A percentile compares a stretch with the other conserved stretches of the same genome.
Conservation (phyloP, 176 grass and related monocot genomes). For the Alopecurus myosuroides region DNA sequence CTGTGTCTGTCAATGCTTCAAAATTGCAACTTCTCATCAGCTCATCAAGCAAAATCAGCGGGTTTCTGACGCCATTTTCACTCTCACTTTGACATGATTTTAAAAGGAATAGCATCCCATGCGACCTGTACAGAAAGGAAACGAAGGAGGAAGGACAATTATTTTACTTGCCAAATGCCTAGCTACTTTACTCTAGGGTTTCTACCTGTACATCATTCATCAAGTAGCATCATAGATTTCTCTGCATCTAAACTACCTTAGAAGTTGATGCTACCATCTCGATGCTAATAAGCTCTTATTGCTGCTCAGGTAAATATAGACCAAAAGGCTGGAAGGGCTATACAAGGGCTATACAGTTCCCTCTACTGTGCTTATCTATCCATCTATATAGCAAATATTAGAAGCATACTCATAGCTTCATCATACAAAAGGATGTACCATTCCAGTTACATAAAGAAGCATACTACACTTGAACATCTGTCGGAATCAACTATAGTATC, state of each 20-base stretch:
- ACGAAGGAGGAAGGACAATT: constrained; percentile 56
- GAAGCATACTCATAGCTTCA: constrained; percentile 24
- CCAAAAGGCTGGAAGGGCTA: constrained; percentile 12
- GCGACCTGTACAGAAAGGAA: constrained; percentile 53
- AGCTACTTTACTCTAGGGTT: constrained; percentile 29
- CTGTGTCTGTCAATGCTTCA: constrained; percentile 7
- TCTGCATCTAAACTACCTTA: constrained; percentile 53
- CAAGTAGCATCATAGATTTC: constrained; percentile 31
- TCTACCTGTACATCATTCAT: constrained; percentile 27
- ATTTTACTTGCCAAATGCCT: constrained; percentile 41
- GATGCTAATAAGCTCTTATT: constrained; percentile 39
- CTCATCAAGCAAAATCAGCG: constrained; percentile 24
- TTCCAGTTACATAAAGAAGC: constrained; percentile 33
- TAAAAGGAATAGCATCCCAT: constrained; percentile 25
- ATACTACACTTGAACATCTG: constrained; percentile 24
- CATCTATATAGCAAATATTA: constrained; percentile 5
- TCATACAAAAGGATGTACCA: constrained; percentile 21
- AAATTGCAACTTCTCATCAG: constrained; percentile 24
- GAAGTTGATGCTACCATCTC: constrained; percentile 34
- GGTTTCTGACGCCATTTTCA: not conserved
- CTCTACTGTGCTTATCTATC: constrained; percentile 9
- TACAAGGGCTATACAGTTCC: too few species aligned
- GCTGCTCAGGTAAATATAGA: constrained; percentile 23
- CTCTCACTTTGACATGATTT: constrained; percentile 27
- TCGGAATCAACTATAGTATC: constrained; percentile 32